phyloP scores from a whole-genome alignment of 768 basidiomycete genomes.

The Lactifluus piperatus region DNA sequence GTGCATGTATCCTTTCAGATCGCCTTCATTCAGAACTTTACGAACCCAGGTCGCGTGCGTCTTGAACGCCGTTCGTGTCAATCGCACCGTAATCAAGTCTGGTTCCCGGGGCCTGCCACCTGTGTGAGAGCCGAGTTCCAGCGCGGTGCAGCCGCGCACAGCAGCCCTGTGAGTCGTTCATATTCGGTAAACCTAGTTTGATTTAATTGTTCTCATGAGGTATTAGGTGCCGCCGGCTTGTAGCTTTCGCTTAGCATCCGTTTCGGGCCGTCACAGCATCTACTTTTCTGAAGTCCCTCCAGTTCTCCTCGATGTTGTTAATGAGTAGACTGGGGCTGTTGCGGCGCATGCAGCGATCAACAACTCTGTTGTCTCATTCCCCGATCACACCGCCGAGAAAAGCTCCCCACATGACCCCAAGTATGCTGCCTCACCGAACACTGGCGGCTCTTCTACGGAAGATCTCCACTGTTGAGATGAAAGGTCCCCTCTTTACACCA shows the following conservation, averaged over 20 bases:
- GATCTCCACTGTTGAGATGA: conserved; percentile 15
- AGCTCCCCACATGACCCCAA: neutral
- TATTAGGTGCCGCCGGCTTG: conserved; percentile 14
- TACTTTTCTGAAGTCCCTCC: neutral
- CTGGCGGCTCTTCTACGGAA: conserved; percentile 15
- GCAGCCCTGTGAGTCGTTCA: conserved; percentile 9
- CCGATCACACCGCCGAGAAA: conserved; percentile 12
- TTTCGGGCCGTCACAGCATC: conserved; percentile 6
- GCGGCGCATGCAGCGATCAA: conserved; percentile 1
- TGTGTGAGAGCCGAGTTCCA: conserved; percentile 8
- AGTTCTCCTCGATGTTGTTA: conserved; percentile 9
- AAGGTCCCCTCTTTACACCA: conserved; percentile 5
- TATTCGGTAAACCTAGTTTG: conserved; percentile 17
- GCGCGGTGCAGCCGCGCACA: conserved; percentile 14
- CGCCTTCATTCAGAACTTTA: neutral
- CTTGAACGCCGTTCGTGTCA: neutral
- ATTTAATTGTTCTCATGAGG: conserved; percentile 5
- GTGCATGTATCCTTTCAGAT: conserved; percentile 2
- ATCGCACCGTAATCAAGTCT: neutral
- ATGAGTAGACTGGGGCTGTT: neutral
- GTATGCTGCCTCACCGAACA: conserved; percentile 5
- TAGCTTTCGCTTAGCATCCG: conserved; percentile 12
- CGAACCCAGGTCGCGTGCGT: neutral
- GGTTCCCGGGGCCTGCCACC: neutral
- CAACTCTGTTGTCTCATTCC: conserved; percentile 6